A percentile compares a stretch with the other conserved stretches of the same genome.
Evolutionary conservation across 1,284 basidiomycete species (phyloP).

Genomic region (Inonotus obliquus): DNA sequence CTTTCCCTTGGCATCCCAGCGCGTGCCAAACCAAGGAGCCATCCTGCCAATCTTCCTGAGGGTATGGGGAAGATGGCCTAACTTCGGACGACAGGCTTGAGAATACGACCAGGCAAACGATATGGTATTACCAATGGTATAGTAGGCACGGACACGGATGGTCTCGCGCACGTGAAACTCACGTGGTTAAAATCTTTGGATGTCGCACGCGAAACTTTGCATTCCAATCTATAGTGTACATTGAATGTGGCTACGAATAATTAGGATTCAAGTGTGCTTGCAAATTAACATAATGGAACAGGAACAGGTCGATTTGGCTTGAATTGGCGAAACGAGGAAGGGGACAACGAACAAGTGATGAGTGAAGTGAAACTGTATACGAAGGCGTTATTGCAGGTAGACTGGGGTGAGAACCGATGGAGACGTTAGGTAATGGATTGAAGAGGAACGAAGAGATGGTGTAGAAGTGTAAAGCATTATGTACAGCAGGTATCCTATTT

Average conservation of each 20-base stretch:
- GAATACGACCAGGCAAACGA: no score
- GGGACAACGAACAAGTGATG: background rate
- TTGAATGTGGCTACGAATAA: background rate
- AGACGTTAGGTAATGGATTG: background rate
- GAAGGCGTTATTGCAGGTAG: background rate
- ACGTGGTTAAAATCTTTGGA: background rate
- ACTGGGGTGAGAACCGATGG: background rate
- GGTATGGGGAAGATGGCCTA: background rate
- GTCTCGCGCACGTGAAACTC: no score
- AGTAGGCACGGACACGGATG: no score
- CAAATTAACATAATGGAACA: background rate
- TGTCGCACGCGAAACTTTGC: background rate
- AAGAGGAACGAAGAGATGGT: background rate
- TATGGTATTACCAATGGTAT: no score
- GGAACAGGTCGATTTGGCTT: background rate
- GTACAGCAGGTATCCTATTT: no score
- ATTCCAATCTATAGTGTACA: background rate
- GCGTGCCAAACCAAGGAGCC: conserved; percentile 9
- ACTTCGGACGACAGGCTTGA: no score
- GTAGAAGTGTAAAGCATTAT: background rate
- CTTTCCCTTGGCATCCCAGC: conserved; percentile 23
- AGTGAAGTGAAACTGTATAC: background rate
- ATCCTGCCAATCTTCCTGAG: background rate
- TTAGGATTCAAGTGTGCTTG: background rate
- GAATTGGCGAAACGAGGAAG: background rate